These are phyloP conservation scores for Carex sylvatica DNA, from an alignment of 202 grass and related monocot genomes.

Conservation along the genomic window DNA sequence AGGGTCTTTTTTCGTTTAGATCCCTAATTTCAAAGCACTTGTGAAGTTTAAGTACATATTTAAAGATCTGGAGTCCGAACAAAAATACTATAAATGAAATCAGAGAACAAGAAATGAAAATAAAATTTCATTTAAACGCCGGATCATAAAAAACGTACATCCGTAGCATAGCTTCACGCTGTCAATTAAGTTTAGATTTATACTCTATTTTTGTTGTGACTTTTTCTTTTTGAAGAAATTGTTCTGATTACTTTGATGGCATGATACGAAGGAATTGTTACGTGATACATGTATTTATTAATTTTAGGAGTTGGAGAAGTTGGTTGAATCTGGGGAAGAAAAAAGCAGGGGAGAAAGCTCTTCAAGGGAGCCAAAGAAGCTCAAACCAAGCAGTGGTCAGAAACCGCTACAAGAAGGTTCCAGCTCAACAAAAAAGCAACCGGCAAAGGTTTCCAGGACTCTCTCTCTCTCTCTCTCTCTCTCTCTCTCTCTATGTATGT, in stretches of 20 bases:
- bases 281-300: neutral
- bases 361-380: constrained; percentile 46
- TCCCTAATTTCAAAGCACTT: neutral
- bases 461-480: neutral
- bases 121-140: neutral
- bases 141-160: neutral
- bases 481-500: neutral
- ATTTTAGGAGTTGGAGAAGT: constrained; percentile 44
- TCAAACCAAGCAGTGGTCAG: constrained; percentile 27
- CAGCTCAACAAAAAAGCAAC: constrained; percentile 28
- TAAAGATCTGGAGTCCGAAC: neutral
- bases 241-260: neutral
- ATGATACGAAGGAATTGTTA: neutral
- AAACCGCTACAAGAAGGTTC: constrained; percentile 24
- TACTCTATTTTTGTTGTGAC: neutral
- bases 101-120: neutral
- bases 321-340: constrained; percentile 29
- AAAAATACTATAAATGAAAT: neutral
- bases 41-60: neutral
- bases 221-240: neutral
- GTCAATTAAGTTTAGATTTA: neutral
- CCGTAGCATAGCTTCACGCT: neutral
- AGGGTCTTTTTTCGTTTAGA: neutral
- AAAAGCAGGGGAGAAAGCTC: constrained; percentile 21
- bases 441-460: constrained; percentile 37